Base-by-base conservation (phyloP, 768 basidiomycete species). In the Dacryopinax spathularia region DNA sequence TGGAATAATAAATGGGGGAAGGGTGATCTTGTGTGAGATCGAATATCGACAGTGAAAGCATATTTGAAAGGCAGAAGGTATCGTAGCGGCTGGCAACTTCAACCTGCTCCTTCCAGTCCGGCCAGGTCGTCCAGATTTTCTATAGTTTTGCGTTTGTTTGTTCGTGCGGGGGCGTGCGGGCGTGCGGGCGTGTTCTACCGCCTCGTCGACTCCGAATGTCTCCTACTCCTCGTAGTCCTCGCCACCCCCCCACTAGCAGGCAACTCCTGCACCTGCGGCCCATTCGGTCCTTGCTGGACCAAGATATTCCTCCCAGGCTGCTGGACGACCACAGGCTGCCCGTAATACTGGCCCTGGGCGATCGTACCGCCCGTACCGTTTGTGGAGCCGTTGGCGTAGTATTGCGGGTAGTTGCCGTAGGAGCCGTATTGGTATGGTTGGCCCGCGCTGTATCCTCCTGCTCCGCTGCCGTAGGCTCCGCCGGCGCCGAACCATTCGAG, bases 401-500 rank as follows among this genome's bases (percentile, higher is more conserved):
- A 56, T 29, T 56, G 48, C 48, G 48, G 48, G 29, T 56, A 56
- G 48, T 56, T 56, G 48, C 48, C 48, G 48, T 27, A 13, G 3
- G 25, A 29, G 10, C 48, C 48, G 48, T 56, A 56, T 31, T 56
- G 48, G 48, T 56, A 56, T 3, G 48, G 13, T 3, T 2, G 25
- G 48, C 48, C 48, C 15, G 43, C 9, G 43, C n/a, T n/a, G n/a
- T n/a, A n/a, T n/a, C n/a, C n/a, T n/a, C n/a, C n/a, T n/a, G n/a
- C n/a, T n/a, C n/a, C n/a, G n/a, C 7, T 7, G 43, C 13, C 48
- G 29, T 56, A 56, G 15, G 13, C 85, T 36, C 84, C 85, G 25
- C 86, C 86, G 67, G 89, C 84, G 56, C 82, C 82, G 69, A 85
- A 89, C 88, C 88, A 89, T 1, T 84, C 85, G 10, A 90, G 78